phyloP scores from a whole-genome alignment of 345 rosid species.

The Trapa incisa region DNA sequence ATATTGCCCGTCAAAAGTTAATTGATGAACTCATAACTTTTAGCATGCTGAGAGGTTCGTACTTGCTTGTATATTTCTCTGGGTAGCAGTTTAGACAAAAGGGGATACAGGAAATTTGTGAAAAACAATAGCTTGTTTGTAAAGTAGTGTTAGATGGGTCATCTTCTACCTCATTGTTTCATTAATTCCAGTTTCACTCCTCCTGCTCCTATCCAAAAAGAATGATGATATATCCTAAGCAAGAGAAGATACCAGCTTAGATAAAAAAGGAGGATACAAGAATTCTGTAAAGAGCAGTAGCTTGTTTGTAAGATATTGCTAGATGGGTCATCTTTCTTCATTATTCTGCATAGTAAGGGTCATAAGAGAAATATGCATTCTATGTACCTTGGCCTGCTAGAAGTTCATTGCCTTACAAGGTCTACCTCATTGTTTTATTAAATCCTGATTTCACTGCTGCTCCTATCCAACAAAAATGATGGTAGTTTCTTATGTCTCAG shows the following conservation, averaged over 20 bases:
- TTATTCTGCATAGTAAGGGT: neutral
- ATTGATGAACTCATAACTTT: conserved; percentile 67
- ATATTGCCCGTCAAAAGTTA: conserved; percentile 71
- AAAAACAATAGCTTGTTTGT: neutral
- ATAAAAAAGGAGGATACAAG: neutral
- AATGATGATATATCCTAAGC: too few species aligned
- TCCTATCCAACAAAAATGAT: neutral
- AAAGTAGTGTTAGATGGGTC: neutral
- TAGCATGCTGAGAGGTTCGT: conserved; percentile 60
- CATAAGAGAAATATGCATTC: neutral
- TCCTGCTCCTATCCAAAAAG: too few species aligned
- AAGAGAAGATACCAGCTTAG: neutral
- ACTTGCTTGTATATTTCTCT: neutral
- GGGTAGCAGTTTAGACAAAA: neutral
- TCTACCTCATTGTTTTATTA: neutral
- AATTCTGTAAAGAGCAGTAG: neutral
- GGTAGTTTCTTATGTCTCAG: conserved; percentile 23
- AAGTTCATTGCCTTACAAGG: neutral
- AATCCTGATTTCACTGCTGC: neutral
- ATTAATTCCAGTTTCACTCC: too few species aligned
- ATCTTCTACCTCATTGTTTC: neutral
- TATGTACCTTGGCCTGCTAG: neutral
- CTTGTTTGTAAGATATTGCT: neutral
- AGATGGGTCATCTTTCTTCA: neutral
- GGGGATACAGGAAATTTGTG: too few species aligned